Evolutionary conservation across 495 filamentous ascomycete genomes (phyloP), one percentile per base, ranked within the genome.

Genomic region (Aspergillus funiculosus): DNA sequence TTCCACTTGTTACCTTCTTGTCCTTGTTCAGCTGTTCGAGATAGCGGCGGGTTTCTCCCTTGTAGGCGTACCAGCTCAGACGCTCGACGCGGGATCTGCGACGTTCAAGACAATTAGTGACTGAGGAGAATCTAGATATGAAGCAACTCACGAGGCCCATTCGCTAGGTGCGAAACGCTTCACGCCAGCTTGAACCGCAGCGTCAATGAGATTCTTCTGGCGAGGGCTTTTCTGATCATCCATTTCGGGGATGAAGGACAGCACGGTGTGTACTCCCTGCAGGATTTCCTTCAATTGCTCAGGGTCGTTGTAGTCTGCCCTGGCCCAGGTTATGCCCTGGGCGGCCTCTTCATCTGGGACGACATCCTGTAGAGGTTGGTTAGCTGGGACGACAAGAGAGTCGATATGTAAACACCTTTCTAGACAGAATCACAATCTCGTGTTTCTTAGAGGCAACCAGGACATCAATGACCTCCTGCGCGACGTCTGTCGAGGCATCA

Each of bases 141-240:
- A 32, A 20, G 5, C 11, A 13, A 43, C 41, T 32, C 50, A 56
- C 48, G 48, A 39, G 9, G 45, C 58, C 55, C 58, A 64, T 42
- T 68, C 63, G 20, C 61, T 64, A 0, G 65, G 63, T 7, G 67
- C 58, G 50, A 85, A 81, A 9, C 81, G 73, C 54, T 74, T 75
- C 7, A 86, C 79, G 15, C 78, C 78, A 3, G 76, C 82, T 1
- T 68, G 64, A 24, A 81, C 51, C 0, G 78, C 73, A 0, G 81
- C 82, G 47, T 85, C 76, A 19, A 85, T 74, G 28, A 82, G 68
- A n/a, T 45, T 64, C 48, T 61, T 73, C 54, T 76, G 74, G 0
- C 56, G 24, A 13, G 38, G 62, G 31, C 66, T 59, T 0, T 53
- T 50, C 3, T 51, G 59, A 45, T 71, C 75, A 1, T 56, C 40